Percentiles rank a stretch among this genome's conserved stretches.
These are phyloP conservation scores for Fusarium temperatum DNA, from an alignment of 2,329 filamentous ascomycete genomes.

Conservation along the genomic window DNA sequence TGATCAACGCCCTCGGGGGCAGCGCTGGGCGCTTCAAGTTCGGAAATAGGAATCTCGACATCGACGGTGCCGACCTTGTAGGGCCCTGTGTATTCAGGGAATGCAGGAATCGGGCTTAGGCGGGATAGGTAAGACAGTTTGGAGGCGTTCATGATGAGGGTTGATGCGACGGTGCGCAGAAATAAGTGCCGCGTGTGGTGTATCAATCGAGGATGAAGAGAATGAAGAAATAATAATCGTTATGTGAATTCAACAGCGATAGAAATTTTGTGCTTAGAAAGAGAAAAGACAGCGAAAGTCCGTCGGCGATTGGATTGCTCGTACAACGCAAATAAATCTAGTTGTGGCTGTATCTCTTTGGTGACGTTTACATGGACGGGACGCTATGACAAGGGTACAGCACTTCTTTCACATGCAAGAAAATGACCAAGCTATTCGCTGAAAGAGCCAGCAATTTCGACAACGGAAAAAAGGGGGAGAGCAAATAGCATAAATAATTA, in stretches of 20 bases:
- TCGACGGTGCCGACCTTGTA: conserved; percentile 78
- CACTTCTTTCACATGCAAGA: conserved; percentile 32
- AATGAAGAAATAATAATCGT: neutral
- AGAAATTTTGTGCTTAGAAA: neutral
- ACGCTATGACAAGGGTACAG: conserved; percentile 9
- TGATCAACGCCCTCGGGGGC: conserved; percentile 62
- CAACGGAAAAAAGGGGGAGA: neutral
- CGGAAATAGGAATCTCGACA: conserved; percentile 77
- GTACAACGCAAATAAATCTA: neutral
- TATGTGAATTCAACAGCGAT: neutral
- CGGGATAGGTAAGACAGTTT: conserved; percentile 61
- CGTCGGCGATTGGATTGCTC: neutral
- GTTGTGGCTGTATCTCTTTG: conserved; percentile 15
- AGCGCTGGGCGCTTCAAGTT: conserved; percentile 63
- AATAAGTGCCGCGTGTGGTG: neutral
- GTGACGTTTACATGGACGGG: conserved; percentile 30
- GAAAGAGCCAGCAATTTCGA: neutral
- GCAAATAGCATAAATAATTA: neutral
- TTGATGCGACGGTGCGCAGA: neutral
- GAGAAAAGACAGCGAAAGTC: neutral
- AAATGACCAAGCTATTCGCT: conserved; percentile 14
- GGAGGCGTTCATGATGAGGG: conserved; percentile 36
- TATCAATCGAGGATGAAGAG: neutral
- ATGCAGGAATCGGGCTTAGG: conserved; percentile 74
- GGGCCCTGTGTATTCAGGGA: conserved; percentile 78